A percentile compares a stretch with the other conserved stretches of the same genome.
Conservation (phyloP, 345 rosid genomes). For the Heritiera fomes region DNA sequence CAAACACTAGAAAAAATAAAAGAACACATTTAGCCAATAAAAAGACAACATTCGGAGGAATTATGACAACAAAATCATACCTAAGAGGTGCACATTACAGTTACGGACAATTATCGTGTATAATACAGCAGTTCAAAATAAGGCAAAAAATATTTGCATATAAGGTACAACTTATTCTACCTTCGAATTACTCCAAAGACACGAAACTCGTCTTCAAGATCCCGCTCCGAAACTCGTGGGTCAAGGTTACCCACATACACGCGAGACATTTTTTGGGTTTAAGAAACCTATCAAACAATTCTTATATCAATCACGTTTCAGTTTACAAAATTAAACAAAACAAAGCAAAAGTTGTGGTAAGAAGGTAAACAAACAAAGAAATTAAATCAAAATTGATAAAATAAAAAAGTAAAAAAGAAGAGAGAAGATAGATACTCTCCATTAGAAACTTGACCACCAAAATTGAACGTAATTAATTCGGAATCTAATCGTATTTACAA, state of each 20-base stretch:
- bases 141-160: neutral
- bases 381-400: neutral
- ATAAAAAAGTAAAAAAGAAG: neutral
- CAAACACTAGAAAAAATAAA: slow-evolving; percentile 57
- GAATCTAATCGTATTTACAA: neutral
- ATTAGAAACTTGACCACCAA: neutral
- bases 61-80: neutral
- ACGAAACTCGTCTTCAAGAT: slow-evolving; percentile 79
- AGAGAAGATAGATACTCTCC: neutral
- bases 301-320: neutral
- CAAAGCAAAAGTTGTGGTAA: neutral
- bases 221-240: slow-evolving; percentile 70
- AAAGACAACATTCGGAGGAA: neutral
- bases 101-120: neutral
- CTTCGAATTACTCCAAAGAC: slow-evolving; percentile 64
- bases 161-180: slow-evolving; percentile 26
- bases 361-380: neutral
- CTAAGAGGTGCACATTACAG: neutral
- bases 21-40: neutral
- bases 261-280: slow-evolving; percentile 49
- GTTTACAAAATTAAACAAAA: neutral
- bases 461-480: neutral
- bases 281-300: slow-evolving; percentile 28
- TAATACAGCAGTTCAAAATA: neutral
- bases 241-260: slow-evolving; percentile 82